Percentiles rank a stretch among this genome's conserved stretches.
phyloP scores from a whole-genome alignment of 768 basidiomycete genomes.

The Strobilomyces echinocephalus region DNA sequence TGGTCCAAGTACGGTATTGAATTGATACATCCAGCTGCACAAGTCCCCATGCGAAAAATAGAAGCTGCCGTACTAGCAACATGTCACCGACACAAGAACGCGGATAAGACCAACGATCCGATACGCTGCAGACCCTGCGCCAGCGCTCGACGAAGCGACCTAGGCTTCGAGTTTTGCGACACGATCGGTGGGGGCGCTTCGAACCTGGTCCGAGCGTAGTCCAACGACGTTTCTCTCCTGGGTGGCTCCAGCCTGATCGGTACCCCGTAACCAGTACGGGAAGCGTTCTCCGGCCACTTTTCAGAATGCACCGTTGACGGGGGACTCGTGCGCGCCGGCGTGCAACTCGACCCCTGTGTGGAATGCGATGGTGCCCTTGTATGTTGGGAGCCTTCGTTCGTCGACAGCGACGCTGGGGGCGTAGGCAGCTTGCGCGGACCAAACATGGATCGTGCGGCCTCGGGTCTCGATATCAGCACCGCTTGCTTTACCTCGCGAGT shows the following conservation, averaged over 20 bases:
- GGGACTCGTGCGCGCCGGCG: conserved; percentile 28
- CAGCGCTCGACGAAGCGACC: conserved; percentile 23
- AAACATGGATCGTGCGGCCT: conserved; percentile 17
- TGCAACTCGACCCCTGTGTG: conserved; percentile 23
- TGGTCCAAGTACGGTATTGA: conserved; percentile 20
- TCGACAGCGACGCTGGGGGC: conserved; percentile 25
- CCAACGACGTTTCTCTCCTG: conserved; percentile 20
- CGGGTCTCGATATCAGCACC: conserved; percentile 13
- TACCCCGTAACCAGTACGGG: conserved; percentile 22
- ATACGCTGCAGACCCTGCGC: conserved; percentile 24
- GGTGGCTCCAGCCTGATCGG: conserved; percentile 23
- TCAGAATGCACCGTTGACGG: conserved; percentile 30
- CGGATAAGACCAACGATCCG: conserved; percentile 28
- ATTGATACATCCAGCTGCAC: conserved; percentile 21
- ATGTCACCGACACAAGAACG: conserved; percentile 28
- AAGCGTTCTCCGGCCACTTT: conserved; percentile 24
- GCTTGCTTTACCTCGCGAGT: conserved; percentile 17
- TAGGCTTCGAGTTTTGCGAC: conserved; percentile 21
- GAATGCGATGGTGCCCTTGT: conserved; percentile 18
- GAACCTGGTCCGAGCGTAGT: conserved; percentile 18
- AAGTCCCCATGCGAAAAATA: conserved; percentile 22
- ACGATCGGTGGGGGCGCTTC: conserved; percentile 19
- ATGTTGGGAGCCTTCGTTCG: conserved; percentile 19
- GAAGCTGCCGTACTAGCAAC: conserved; percentile 4
- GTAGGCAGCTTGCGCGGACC: conserved; percentile 31